Base-by-base conservation (phyloP, 352 stramenopile genomes). In the Pythium aquatile region DNA sequence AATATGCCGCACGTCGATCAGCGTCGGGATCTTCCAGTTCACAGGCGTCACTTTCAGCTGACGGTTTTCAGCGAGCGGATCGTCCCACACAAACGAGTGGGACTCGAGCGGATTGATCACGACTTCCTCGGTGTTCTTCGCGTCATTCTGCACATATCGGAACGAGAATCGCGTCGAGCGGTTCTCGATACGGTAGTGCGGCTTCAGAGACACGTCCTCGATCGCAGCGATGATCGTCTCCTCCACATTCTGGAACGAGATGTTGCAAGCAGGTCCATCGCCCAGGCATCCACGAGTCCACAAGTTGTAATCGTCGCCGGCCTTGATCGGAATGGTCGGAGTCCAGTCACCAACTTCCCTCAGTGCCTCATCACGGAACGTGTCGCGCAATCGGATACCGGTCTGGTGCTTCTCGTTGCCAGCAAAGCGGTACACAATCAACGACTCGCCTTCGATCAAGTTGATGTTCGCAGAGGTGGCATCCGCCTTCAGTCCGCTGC, bases 151-250 rank as follows among this genome's bases (percentile, higher is more conserved):
- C 3, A 86, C 65, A 48, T 96, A 96, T n/a, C 80, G 72, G 63
- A 95, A 88, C 16, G 83, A 71, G 60, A 85, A 68, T 10, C 72
- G 76, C 11, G 78, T 90, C 39, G 84, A 96, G 2, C 87, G 84
- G 63, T 96, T 96, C 58, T 96, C 87, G 52, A 96, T 93, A 14
- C 87, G 87, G 55, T 94, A 93, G 17, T 75, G 81, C 14, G 87
- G 86, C 0, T 70, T 80, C 14, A 65, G 51, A 6, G 86, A 93
- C 56, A 88, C 81, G 58, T 96, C 87, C 24, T 70, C 85, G 11
- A 94, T 65, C 17, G 73, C 85, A 8, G 75, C 70, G 35, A 88
- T 93, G n/a, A 93, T 85, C 9, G 73, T 92, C 58, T 91, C 79
- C 10, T 88, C 75, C 1, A 74, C 59, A 16, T 79, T 77, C 54